Evolutionary conservation across 306 rosid genomes (phyloP), one percentile per base, ranked within the genome.

Genomic region (Hippophae gyantsensis): DNA sequence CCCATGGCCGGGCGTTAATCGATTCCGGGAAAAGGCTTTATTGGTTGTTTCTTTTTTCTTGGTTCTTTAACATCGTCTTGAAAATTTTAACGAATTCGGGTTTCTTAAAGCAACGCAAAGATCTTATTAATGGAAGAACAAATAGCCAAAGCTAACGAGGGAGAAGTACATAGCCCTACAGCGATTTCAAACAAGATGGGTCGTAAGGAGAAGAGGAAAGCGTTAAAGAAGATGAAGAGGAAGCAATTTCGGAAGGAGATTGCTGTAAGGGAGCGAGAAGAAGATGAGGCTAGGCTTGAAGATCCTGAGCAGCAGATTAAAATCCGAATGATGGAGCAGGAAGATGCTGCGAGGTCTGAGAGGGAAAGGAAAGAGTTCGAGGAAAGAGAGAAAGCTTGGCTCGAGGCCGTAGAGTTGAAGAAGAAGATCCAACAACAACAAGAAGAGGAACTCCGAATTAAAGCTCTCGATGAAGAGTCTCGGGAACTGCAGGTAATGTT

Each of bases 141-240:
- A 32, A 32, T 32, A 32, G 38, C 38, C 38, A 32, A 32, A 32
- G 38, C 38, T 32, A 32, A 32, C 38, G 38, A 32, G 38, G 38
- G 38, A 32, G 38, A 32, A 32, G 38, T 2, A 32, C 38, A 32
- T 32, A 32, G 5, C 38, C 38, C 4, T 4, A 2, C 38, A 6
- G 49, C 51, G 1, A 43, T 48, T 45, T 66, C 60, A 46, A 52
- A 45, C 54, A 52, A 25, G 48, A 38, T 58, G 78, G 69, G 68
- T 57, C 79, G 97, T 65, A 87, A 81, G 84, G 95, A 87, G 82
- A 92, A 85, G 79, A 79, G 96, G 79, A 92, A 87, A 69, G 82
- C 80, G 42, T 13, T 69, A 70, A 92, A 85, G 88, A 87, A 79
- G 72, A 65, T 74, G 76, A 92, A 79, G 80, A 76, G 98, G 62